Base-by-base conservation (phyloP, 805 yeast genomes). In the Yarrowia sp. region DNA sequence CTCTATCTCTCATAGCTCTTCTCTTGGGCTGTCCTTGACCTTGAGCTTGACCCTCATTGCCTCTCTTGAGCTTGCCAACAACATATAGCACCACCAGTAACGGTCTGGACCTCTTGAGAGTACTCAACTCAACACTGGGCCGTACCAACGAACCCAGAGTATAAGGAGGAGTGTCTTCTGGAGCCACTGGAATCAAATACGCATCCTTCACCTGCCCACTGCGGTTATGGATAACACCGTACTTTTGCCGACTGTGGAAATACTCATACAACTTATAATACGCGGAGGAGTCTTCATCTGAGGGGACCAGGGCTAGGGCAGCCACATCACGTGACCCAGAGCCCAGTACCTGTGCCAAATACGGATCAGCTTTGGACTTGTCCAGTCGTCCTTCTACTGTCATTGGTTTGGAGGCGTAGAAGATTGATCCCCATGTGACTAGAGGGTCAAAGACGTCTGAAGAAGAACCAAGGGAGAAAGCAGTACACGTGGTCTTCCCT, bases 311-410 rank as follows among this genome's bases (percentile, higher is more conserved):
- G 66, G 83, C 81, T 39, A 84, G 77, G 17, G 87, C 69, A 17
- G 79, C 82, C 22, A 89, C 70, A 71, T 85, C 85, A 69, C 89
- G 78, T 8, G 51, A 33, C 3, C 64, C 64, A 1, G 86, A 75
- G 8, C 73, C 69, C 6, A 66, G 60, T 8, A 74, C 72, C 67
- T 81, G 80, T 32, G 72, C 68, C 67, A 90, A 74, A 71, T 90
- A 90, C 11, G 76, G 76, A 64, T 81, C 84, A 1, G 91, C 96
- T 60, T 75, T 78, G 6, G 68, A 65, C 4, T 77, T 71, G 69
- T 83, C 86, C 50, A 90, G 77, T 65, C 91, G 79, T 3, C 96
- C 96, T 66, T 84, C 86, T 50, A 89, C 75, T 35, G 76, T 76
- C 68, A 86, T 44, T n/a, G 72, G 69, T n/a, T 64, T 57, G 13